phyloP scores from a whole-genome alignment of 257 asterid species.

The Knoxia roxburghii region DNA sequence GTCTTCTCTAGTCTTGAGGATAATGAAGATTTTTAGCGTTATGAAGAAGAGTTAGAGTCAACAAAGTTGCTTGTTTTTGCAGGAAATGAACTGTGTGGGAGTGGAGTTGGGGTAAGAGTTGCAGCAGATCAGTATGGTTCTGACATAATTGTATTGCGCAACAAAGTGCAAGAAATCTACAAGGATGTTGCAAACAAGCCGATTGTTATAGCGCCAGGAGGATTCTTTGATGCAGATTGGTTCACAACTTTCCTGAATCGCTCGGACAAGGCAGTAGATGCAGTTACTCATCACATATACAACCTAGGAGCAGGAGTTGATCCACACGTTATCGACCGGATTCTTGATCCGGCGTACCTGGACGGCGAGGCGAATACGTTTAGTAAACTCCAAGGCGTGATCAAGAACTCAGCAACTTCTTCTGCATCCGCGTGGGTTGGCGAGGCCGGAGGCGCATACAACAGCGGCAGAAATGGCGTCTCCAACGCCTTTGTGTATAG shows the following conservation, averaged over 20 bases:
- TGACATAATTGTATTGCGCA: constrained; percentile 33
- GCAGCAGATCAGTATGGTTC: constrained; percentile 47
- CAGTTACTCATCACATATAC: constrained; percentile 60
- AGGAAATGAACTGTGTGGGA: constrained; percentile 75
- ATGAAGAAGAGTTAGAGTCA: too few species aligned
- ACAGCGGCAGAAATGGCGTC: constrained; percentile 65
- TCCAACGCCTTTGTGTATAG: constrained; percentile 67
- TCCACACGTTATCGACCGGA: constrained; percentile 51
- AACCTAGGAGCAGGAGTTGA: constrained; percentile 76
- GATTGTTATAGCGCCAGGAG: constrained; percentile 50
- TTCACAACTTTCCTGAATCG: constrained; percentile 29
- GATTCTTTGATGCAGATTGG: constrained; percentile 56
- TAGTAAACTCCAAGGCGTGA: constrained; percentile 25
- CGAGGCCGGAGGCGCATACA: constrained; percentile 76
- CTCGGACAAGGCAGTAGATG: constrained; percentile 34
- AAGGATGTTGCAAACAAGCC: constrained; percentile 31
- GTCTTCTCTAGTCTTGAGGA: neutral
- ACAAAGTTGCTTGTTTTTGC: too few species aligned
- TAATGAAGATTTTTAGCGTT: neutral
- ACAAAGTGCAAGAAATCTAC: constrained; percentile 38
- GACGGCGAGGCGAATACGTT: constrained; percentile 42
- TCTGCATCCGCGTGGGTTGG: constrained; percentile 69
- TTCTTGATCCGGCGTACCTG: constrained; percentile 59
- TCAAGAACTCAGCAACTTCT: constrained; percentile 38
- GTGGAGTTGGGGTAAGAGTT: constrained; percentile 48